A percentile compares a stretch with the other conserved stretches of the same genome.
phyloP scores from a whole-genome alignment of 768 basidiomycete species.

The Tricholoma flavovirens region DNA sequence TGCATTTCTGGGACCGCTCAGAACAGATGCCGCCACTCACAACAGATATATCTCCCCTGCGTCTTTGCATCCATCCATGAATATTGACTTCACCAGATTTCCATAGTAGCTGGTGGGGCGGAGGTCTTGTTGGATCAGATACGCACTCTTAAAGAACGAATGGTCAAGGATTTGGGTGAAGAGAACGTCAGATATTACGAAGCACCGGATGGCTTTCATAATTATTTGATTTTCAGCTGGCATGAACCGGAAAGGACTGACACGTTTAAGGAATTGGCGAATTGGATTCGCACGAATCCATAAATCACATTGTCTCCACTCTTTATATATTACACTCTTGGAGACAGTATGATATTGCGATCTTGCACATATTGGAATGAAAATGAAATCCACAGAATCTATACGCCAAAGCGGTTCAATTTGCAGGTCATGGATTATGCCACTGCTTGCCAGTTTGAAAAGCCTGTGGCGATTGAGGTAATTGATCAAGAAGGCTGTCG shows the following conservation, averaged over 20 bases:
- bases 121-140: slow-evolving; percentile 52
- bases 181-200: slow-evolving; percentile 46
- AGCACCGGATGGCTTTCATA: slow-evolving; percentile 47
- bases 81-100: slow-evolving; percentile 46
- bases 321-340: no score
- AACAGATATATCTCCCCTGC: slow-evolving; percentile 59
- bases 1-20: slow-evolving; percentile 47
- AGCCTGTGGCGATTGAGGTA: no score
- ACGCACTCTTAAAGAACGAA: slow-evolving; percentile 37
- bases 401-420: no score
- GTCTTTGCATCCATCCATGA: slow-evolving; percentile 31
- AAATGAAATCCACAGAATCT: no score
- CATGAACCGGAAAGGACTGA: slow-evolving; percentile 49
- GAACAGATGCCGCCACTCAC: slow-evolving; percentile 33
- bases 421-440: no score
- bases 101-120: slow-evolving; percentile 55
- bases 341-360: no score
- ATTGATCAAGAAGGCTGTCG: no score
- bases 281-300: slow-evolving; percentile 17
- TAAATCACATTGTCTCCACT: no score
- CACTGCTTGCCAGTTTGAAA: no score
- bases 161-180: slow-evolving; percentile 46
- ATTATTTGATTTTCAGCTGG: slow-evolving; percentile 44
- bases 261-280: slow-evolving; percentile 42
- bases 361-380: no score